Evolutionary conservation across 164 flowering plant genomes (phyloP).

Genomic region (Umbilicus rupestris): DNA sequence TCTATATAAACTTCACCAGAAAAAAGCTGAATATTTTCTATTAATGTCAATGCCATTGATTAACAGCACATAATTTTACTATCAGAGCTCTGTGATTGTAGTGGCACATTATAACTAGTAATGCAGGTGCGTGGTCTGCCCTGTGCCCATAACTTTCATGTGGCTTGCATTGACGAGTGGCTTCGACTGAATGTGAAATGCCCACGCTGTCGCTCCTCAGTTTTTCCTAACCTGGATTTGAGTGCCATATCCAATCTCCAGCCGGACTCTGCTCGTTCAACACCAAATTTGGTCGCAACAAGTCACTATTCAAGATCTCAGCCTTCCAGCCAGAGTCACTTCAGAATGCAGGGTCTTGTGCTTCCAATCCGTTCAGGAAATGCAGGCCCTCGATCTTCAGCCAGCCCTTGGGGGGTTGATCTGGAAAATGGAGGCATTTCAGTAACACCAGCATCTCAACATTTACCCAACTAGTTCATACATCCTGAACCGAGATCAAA

Average conservation of each 20-base stretch:
- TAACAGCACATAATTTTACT: no score
- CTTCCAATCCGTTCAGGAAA: constrained; percentile 54
- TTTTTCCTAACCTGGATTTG: constrained; percentile 92
- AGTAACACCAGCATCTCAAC: neutral
- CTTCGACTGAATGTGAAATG: constrained; percentile 90
- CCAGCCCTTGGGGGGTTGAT: neutral
- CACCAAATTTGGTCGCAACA: constrained; percentile 40
- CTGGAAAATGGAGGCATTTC: neutral
- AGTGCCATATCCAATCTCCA: constrained; percentile 81
- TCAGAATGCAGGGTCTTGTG: constrained; percentile 66
- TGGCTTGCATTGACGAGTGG: constrained; percentile 96
- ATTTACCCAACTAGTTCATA: neutral
- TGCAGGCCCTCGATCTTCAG: constrained; percentile 19
- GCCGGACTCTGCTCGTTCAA: constrained; percentile 52
- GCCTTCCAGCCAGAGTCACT: constrained; percentile 60
- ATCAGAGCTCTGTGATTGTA: neutral
- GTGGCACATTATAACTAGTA: neutral
- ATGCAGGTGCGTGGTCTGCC: constrained; percentile 97
- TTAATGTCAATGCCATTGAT: no score
- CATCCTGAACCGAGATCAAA: neutral
- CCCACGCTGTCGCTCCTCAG: constrained; percentile 95
- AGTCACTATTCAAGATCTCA: constrained; percentile 43
- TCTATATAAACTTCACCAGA: neutral
- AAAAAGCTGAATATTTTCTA: neutral
- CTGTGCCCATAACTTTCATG: constrained; percentile 98